phyloP scores from a whole-genome alignment of 2,329 filamentous ascomycete species.

The Pyrenophora seminiperda region DNA sequence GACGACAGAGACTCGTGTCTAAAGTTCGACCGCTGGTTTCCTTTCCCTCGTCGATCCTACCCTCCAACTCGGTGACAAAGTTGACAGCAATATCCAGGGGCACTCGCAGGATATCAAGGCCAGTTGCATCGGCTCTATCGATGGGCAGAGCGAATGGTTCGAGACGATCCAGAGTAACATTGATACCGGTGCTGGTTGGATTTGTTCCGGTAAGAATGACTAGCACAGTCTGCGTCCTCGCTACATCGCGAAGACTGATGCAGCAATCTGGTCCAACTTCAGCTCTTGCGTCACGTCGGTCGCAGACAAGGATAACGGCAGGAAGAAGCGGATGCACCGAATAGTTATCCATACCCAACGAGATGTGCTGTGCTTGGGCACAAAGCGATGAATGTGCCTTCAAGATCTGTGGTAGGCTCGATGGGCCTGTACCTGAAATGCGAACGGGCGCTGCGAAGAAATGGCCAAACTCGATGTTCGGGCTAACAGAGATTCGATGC shows the following conservation, averaged over 20 bases:
- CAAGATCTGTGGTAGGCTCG: constrained; percentile 11
- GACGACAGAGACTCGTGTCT: constrained; percentile 15
- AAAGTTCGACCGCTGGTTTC: constrained; percentile 4
- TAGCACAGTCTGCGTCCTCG: constrained; percentile 13
- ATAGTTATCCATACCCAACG: constrained; percentile 14
- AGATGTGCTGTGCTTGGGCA: constrained; percentile 12
- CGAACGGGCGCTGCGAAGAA: constrained; percentile 20
- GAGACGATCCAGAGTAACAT: constrained; percentile 14
- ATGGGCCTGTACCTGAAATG: constrained; percentile 16
- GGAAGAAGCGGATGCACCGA: constrained; percentile 15
- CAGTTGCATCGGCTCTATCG: constrained; percentile 15
- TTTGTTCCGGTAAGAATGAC: constrained; percentile 7
- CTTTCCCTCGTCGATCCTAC: constrained; percentile 12
- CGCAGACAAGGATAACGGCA: constrained; percentile 18
- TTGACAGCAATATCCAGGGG: constrained; percentile 3
- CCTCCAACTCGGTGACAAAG: constrained; percentile 4
- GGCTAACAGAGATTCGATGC: constrained; percentile 10
- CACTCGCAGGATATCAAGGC: constrained; percentile 18
- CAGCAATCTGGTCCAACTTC: constrained; percentile 11
- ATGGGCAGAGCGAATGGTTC: constrained; percentile 18
- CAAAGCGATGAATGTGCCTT: constrained; percentile 16
- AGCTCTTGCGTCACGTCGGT: constrained; percentile 9
- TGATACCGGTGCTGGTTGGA: constrained; percentile 6
- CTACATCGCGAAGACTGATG: constrained; percentile 19
- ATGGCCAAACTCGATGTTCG: constrained; percentile 22